Evolutionary conservation across 257 asterid species (phyloP), one percentile per base, ranked within the genome.

Genomic region (Solanum appendiculatum): DNA sequence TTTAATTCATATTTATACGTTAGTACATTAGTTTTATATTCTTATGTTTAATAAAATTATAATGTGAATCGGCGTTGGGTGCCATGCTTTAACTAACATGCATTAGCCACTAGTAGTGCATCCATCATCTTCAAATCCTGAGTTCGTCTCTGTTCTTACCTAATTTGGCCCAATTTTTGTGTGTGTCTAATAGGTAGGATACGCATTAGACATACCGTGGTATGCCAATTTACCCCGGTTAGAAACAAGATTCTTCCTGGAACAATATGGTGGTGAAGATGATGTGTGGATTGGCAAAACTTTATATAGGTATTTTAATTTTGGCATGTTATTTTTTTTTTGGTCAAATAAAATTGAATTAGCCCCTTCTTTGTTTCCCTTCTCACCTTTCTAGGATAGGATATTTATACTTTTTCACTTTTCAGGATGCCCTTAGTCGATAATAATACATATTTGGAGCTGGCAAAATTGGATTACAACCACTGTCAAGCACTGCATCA

Each of bases 251-350:
- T 92, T 91, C 44, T 97, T 88, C 66, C 34, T 94, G 42, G 95
- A 95, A 56, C 98, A 93, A 31, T 95, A 95, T 31, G 98, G 98
- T 23, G 98, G 98, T 5, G 96, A 90, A 5, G 93, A 94, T 21
- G 98, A 97, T 89, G 97, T 97, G 3, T 97, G 99, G 98, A 94
- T 97, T 81, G 98, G 99, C 86, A 97, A 97, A 90, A 92, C 98
- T 10, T 89, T 97, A 25, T 94, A 97, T 90, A 94, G 98, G 99
- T 95, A 86, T 5, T 4, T 73, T 37, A 86, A 6, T 4, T 44
- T 37, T 37, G 37, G 1, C 4, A 73, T 8, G 10, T 40, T 36
- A 36, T 36, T 7, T 31, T 0, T 70, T 20, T 70, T 9, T 69
- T 33, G 36, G 14, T 68, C 78, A 14, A 66, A 25, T 25, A 64